Evolutionary conservation across 2,329 filamentous ascomycete species (phyloP).

Genomic region (Cadophora malorum): DNA sequence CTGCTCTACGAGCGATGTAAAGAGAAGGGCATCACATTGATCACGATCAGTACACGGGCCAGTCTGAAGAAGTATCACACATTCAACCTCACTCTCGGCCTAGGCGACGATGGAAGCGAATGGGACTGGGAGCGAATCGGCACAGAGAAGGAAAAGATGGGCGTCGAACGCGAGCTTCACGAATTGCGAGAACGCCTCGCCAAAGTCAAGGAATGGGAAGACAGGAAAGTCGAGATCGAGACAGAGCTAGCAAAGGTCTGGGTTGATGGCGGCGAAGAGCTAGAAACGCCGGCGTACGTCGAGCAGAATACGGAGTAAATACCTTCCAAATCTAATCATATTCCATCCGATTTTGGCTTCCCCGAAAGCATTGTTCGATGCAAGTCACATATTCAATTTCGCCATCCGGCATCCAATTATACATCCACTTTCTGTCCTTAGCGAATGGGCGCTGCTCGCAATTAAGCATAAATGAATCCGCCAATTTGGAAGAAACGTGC

Average conservation of each 20-base stretch:
- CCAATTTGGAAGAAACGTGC: slow-evolving; percentile 22
- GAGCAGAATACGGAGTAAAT: slow-evolving; percentile 17
- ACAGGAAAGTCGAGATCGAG: slow-evolving; percentile 80
- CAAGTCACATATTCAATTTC: neutral
- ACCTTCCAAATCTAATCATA: slow-evolving; percentile 14
- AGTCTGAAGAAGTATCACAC: slow-evolving; percentile 96
- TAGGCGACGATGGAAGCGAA: slow-evolving; percentile 80
- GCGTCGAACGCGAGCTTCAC: slow-evolving; percentile 87
- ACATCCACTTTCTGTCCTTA: neutral
- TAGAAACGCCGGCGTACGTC: slow-evolving; percentile 33
- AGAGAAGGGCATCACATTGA: slow-evolving; percentile 89
- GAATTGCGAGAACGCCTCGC: slow-evolving; percentile 81
- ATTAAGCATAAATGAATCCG: slow-evolving; percentile 20
- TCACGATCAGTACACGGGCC: slow-evolving; percentile 93
- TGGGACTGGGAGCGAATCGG: slow-evolving; percentile 96
- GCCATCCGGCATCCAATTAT: neutral
- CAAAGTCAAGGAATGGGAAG: slow-evolving; percentile 85
- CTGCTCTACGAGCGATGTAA: slow-evolving; percentile 93
- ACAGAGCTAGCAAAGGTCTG: slow-evolving; percentile 66
- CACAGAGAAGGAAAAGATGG: slow-evolving; percentile 89
- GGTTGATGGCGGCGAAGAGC: slow-evolving; percentile 43
- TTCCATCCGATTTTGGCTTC: neutral
- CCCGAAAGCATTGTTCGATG: neutral
- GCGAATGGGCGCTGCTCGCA: neutral
- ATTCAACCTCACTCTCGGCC: slow-evolving; percentile 84